Evolutionary conservation across 1,139 yeast species (phyloP).

Genomic region (Suhomyces ambrosiae): DNA sequence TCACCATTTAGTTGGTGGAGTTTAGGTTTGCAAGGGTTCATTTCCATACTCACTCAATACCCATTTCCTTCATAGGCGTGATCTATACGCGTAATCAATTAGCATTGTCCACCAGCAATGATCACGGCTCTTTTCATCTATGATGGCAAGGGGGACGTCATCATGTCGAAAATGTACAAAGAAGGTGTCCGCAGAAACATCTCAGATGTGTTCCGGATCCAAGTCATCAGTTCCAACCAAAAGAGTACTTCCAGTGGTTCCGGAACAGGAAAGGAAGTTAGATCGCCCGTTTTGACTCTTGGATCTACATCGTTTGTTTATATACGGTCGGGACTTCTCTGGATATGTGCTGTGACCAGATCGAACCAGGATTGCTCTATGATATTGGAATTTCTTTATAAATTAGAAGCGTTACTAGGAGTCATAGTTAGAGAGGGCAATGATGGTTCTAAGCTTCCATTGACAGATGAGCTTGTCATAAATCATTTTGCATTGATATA

Average conservation of each 20-base stretch:
- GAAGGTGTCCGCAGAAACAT: slow-evolving; percentile 50
- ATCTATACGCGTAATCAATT: no score
- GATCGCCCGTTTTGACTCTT: slow-evolving; percentile 84
- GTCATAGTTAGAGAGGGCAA: slow-evolving; percentile 23
- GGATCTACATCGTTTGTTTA: slow-evolving; percentile 93
- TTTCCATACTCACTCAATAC: no score
- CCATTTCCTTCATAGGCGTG: no score
- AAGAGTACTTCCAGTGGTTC: slow-evolving; percentile 19
- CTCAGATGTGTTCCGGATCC: slow-evolving; percentile 89
- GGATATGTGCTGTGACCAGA: slow-evolving; percentile 86
- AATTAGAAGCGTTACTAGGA: slow-evolving; percentile 51
- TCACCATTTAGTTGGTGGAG: no score
- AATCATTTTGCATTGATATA: slow-evolving; percentile 68
- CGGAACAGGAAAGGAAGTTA: slow-evolving; percentile 33
- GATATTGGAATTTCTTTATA: slow-evolving; percentile 76
- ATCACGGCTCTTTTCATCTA: slow-evolving; percentile 77
- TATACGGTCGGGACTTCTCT: slow-evolving; percentile 66
- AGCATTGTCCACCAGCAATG: slow-evolving; percentile 45
- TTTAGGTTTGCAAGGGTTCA: no score
- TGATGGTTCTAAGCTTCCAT: slow-evolving; percentile 14
- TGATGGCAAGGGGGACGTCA: slow-evolving; percentile 82
- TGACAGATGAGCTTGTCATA: slow-evolving; percentile 34
- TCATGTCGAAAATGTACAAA: slow-evolving; percentile 68
- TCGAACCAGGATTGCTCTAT: slow-evolving; percentile 84
- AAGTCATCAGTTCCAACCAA: slow-evolving; percentile 63